Evolutionary conservation across 1,284 basidiomycete species (phyloP).

Genomic region (Fistulina hepatica): DNA sequence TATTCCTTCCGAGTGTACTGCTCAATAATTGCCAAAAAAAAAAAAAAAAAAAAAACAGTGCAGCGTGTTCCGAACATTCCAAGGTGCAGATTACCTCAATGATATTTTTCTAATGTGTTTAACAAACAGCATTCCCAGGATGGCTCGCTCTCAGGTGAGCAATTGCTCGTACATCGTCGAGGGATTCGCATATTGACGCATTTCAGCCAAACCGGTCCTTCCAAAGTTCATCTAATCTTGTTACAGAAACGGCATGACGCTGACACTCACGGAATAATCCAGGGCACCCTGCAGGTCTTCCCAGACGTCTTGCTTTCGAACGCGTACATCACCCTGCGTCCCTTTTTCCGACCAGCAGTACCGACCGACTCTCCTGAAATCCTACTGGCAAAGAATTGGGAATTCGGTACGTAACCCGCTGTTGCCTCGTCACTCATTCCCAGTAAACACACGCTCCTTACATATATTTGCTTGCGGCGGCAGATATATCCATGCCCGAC

Average conservation of each 20-base stretch:
- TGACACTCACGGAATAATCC: constrained; percentile 37
- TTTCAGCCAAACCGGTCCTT: no score
- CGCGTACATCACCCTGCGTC: constrained; percentile 73
- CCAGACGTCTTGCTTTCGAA: constrained; percentile 66
- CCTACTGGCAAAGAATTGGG: constrained; percentile 57
- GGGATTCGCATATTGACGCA: no score
- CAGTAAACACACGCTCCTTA: neutral
- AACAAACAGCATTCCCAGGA: constrained; percentile 49
- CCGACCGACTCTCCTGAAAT: constrained; percentile 30
- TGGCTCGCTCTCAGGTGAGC: constrained; percentile 56
- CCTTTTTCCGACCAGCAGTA: constrained; percentile 61
- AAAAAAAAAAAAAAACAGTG: constrained; percentile 24
- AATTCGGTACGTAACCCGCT: constrained; percentile 38
- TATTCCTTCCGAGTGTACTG: constrained; percentile 1
- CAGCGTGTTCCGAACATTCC: constrained; percentile 68
- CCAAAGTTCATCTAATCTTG: no score
- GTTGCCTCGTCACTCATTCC: neutral
- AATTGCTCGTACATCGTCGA: no score
- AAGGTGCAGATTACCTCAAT: no score
- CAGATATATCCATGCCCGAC: constrained; percentile 44
- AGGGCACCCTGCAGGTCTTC: constrained; percentile 75
- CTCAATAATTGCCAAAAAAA: constrained; percentile 2
- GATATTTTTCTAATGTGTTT: no score
- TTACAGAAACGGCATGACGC: neutral
- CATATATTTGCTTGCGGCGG: constrained; percentile 3